Conservation (phyloP, 352 stramenopile genomes). For the Lagenidium sp. region DNA sequence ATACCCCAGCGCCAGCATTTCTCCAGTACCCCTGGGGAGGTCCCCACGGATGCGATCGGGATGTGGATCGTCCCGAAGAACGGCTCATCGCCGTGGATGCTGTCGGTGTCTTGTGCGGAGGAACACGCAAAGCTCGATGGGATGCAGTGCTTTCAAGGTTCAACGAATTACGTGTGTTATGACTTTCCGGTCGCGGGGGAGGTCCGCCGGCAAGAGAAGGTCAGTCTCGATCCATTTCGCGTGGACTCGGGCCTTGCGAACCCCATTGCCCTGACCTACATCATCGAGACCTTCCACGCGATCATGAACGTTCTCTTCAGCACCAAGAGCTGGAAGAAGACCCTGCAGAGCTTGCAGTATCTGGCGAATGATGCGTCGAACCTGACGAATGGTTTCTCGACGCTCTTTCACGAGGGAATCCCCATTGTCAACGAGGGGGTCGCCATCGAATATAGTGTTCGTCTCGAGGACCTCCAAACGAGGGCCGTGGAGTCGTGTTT, state of each 20-base stretch:
- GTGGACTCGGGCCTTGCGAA: slow-evolving; percentile 12
- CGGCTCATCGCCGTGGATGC: slow-evolving; percentile 9
- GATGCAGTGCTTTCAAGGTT: slow-evolving; percentile 16
- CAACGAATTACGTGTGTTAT: slow-evolving; percentile 16
- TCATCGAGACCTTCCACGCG: slow-evolving; percentile 20
- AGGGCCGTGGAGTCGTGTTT: slow-evolving; percentile 21
- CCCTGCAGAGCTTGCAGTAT: slow-evolving; percentile 15
- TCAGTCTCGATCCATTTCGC: slow-evolving; percentile 9
- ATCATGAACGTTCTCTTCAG: slow-evolving; percentile 18
- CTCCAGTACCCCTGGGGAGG: too few species aligned
- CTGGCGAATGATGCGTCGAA: slow-evolving; percentile 10
- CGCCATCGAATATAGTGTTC: slow-evolving; percentile 2
- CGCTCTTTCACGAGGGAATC: slow-evolving; percentile 12
- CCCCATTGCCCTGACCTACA: too few species aligned
- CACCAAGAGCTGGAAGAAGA: slow-evolving; percentile 21
- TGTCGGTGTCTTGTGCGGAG: slow-evolving; percentile 13
- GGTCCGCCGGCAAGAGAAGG: slow-evolving; percentile 7
- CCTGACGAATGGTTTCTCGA: slow-evolving; percentile 6
- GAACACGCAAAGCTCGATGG: slow-evolving; percentile 14
- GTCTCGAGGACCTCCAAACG: slow-evolving; percentile 8
- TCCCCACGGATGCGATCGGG: not conserved
- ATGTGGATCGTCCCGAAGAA: slow-evolving; percentile 19
- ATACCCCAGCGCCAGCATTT: too few species aligned
- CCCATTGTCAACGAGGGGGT: slow-evolving; percentile 11
- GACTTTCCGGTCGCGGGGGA: slow-evolving; percentile 17